Evolutionary conservation across 1,284 basidiomycete species (phyloP), one percentile per base, ranked within the genome.

Genomic region (Clitocybe nebularis): DNA sequence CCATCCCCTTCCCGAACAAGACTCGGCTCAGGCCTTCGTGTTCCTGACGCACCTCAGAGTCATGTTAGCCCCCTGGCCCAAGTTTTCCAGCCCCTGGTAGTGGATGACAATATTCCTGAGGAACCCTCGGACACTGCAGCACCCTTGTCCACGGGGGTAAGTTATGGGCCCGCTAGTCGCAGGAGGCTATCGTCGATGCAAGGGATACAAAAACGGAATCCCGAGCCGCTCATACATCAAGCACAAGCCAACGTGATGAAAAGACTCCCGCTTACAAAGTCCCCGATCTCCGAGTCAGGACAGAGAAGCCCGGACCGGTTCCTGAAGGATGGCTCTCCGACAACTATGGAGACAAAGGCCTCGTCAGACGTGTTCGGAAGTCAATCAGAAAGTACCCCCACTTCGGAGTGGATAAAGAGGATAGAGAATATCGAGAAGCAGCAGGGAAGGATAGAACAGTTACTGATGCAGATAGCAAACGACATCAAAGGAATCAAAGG

Each of bases 11-110:
- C 52, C 14, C 71, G 72, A 24, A 56, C 64, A 22, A 72, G 81
- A 19, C 39, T 78, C 8, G 66, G 67, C 36, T 76, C 82, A 0
- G 51, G 75, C 3, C n/a, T n/a, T n/a, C n/a, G n/a, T n/a, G 46
- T 76, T 41, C 64, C 62, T 30, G 72, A 68, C 29, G 60, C 64
- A 7, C 46, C 60, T 5, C 74, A 79, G 28, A 49, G 63, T 22
- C 56, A 62, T 3, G 70, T 74, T 19, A 69, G 82, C 53, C 86
- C 86, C 13, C 67, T 89, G 1, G 83, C 84, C 3, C 84, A 87
- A 56, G 68, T 86, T 9, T 89, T 78, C 57, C 80, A 81, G 45
- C 82, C 86, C 3, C 51, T 87, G 13, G 47, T 81, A 5, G 63
- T 81, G 11, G 76, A 79, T 36, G 75, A 79, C 9, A 62, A 68